Base-by-base conservation (phyloP, 169 alveolate species). In the Babesia bigemina region DNA sequence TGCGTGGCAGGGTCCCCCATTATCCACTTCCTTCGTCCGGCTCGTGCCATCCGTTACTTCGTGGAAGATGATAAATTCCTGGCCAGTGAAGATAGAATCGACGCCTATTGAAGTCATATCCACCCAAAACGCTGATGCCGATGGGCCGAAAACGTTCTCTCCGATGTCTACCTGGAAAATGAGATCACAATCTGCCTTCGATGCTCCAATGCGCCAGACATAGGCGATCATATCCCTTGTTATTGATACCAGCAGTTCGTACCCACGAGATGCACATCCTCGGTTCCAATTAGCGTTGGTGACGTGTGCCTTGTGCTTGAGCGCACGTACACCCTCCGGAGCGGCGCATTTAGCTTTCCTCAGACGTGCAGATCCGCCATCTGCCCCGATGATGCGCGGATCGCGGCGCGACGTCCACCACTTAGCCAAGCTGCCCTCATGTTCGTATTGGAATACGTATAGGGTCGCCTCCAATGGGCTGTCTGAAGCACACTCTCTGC, bases 221-320 rank as follows among this genome's bases (percentile, higher is more conserved):
- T 72, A 59, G 0, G 88, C 88, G 57, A 81, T 60, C 78, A 69
- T 67, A n/a, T 55, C 50, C 50, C 21, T 29, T 13, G 85, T 55
- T 26, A 81, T 29, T 17, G 88, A 48, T 36, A 72, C 79, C 67
- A 81, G 75, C 39, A 81, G 60, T 63, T 72, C 71, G 55, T 71
- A 9, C 21, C 39, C 26, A 6, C 53, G 19, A 21, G 85, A 39
- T 7, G 84, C 14, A 3, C 73, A 3, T 0, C 42, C 73, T 26
- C 55, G 56, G 63, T 74, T 81, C 88, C 88, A 81, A 13, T 55
- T 61, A 3, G 88, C 67, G 58, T 48, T 22, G 10, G 73, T 63
- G 49, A 81, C 85, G 16, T 47, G 26, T 4, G 57, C 33, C 9
- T 63, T 52, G 79, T 81, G 88, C 55, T 45, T 63, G 56, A 81